A percentile compares a stretch with the other conserved stretches of the same genome.
Conservation (phyloP, 192 early-diverging fungal genomes). For the Coemansia sp. region DNA sequence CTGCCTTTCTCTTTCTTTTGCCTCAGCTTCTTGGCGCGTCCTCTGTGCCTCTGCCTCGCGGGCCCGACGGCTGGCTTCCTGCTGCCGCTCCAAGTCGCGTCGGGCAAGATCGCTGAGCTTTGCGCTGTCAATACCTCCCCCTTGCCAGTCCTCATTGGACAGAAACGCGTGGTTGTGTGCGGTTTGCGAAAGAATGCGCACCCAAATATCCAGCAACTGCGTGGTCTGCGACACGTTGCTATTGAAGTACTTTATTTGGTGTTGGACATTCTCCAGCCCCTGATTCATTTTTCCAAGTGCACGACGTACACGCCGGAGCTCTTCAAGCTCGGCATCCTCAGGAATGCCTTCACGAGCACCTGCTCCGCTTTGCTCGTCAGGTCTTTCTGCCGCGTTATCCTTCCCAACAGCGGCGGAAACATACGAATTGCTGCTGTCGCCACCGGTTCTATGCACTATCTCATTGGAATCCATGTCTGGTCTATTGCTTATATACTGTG, state of each 20-base stretch:
- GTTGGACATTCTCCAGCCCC: constrained; percentile 46
- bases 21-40: constrained; percentile 23
- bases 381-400: neutral
- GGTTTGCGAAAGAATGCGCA: constrained; percentile 57
- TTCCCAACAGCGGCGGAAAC: too few relatives aligned
- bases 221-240: constrained; percentile 59
- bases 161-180: constrained; percentile 56
- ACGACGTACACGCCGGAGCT: constrained; percentile 46
- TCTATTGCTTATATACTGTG: neutral
- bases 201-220: constrained; percentile 59
- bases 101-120: constrained; percentile 29
- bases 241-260: constrained; percentile 56
- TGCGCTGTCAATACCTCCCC: constrained; percentile 40
- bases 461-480: neutral
- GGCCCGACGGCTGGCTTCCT: constrained; percentile 32
- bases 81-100: constrained; percentile 28
- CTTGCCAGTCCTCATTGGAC: constrained; percentile 56
- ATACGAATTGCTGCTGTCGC: constrained; percentile 1
- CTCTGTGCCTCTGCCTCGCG: constrained; percentile 19
- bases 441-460: neutral
- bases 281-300: constrained; percentile 51
- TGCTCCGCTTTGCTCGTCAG: neutral
- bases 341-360: neutral
- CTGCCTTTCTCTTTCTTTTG: constrained; percentile 34
- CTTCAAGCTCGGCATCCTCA: constrained; percentile 37